A percentile compares a stretch with the other conserved stretches of the same genome.
Evolutionary conservation across 2,329 filamentous ascomycete species (phyloP).

Genomic region (Trichoderma aggressivum): DNA sequence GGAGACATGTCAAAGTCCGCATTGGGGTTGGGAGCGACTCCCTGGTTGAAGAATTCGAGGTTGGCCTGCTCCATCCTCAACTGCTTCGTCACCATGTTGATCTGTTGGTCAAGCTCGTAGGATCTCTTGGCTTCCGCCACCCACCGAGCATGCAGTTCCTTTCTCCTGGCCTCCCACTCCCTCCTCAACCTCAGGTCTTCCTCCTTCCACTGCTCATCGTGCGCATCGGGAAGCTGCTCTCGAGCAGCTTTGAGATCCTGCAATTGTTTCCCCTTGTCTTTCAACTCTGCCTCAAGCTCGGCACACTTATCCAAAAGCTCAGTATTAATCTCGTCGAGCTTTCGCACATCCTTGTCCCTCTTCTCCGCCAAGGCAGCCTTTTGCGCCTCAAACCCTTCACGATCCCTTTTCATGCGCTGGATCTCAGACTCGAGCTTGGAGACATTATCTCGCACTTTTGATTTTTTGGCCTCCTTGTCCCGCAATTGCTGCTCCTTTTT

Average conservation of each 20-base stretch:
- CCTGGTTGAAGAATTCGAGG: slow-evolving; percentile 38
- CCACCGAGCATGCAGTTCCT: slow-evolving; percentile 50
- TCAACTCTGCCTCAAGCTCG: slow-evolving; percentile 68
- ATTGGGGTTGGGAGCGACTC: slow-evolving; percentile 34
- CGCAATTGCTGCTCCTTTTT: slow-evolving; percentile 72
- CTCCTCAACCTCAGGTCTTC: slow-evolving; percentile 50
- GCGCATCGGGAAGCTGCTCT: slow-evolving; percentile 60
- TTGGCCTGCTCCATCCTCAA: slow-evolving; percentile 43
- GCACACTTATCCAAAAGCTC: slow-evolving; percentile 62
- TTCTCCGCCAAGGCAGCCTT: slow-evolving; percentile 49
- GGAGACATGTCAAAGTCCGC: slow-evolving; percentile 47
- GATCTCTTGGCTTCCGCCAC: slow-evolving; percentile 46
- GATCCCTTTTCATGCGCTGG: slow-evolving; percentile 55
- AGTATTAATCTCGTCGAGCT: slow-evolving; percentile 53
- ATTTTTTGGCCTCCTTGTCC: slow-evolving; percentile 65
- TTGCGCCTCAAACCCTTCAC: slow-evolving; percentile 52
- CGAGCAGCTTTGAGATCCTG: slow-evolving; percentile 70
- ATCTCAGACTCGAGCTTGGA: slow-evolving; percentile 64
- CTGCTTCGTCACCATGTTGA: slow-evolving; percentile 47
- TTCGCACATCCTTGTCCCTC: slow-evolving; percentile 49
- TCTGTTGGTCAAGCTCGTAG: slow-evolving; percentile 45
- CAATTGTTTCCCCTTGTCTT: slow-evolving; percentile 62
- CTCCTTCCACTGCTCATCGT: slow-evolving; percentile 56
- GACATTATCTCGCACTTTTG: slow-evolving; percentile 68
- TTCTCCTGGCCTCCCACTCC: slow-evolving; percentile 54